Evolutionary conservation across 2,329 filamentous ascomycete genomes (phyloP).

Genomic region (Aaosphaeria arxii): DNA sequence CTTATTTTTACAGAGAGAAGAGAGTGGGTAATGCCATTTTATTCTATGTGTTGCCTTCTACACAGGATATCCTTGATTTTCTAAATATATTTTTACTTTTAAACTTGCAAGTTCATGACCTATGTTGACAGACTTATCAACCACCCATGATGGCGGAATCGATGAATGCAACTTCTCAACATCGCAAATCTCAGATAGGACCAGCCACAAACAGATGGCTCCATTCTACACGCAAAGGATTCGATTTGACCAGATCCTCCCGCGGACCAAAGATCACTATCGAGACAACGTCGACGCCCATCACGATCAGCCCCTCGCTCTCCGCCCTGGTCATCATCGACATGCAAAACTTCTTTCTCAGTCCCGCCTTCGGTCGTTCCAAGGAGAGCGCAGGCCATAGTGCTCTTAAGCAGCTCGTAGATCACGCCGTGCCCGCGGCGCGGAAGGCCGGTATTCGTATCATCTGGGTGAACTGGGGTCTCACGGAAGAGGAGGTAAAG

Average conservation of each 20-base stretch:
- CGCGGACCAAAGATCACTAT: slow-evolving; percentile 15
- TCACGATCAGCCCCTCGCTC: slow-evolving; percentile 33
- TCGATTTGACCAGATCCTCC: slow-evolving; percentile 46
- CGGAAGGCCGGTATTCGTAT: slow-evolving; percentile 37
- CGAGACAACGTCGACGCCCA: slow-evolving; percentile 22
- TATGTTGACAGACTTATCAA: too few relatives aligned
- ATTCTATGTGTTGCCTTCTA: too few relatives aligned
- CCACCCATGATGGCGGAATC: too few relatives aligned
- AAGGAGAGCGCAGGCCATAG: slow-evolving; percentile 15
- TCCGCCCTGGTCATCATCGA: slow-evolving; percentile 42
- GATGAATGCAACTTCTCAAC: too few relatives aligned
- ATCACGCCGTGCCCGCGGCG: slow-evolving; percentile 38
- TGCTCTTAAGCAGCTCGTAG: slow-evolving; percentile 28
- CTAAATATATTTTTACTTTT: too few relatives aligned
- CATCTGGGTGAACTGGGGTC: slow-evolving; percentile 44
- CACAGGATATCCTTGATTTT: too few relatives aligned
- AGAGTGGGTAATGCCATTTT: too few relatives aligned
- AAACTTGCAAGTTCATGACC: too few relatives aligned
- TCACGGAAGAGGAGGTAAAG: slow-evolving; percentile 34
- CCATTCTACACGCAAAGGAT: slow-evolving; percentile 41
- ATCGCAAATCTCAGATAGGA: slow-evolving; percentile 41
- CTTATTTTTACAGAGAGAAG: too few relatives aligned
- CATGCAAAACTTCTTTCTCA: slow-evolving; percentile 46
- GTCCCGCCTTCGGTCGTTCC: slow-evolving; percentile 17
- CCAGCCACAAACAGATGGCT: slow-evolving; percentile 44